phyloP scores from a whole-genome alignment of 805 yeast genomes.

The Teunomyces pallodes region DNA sequence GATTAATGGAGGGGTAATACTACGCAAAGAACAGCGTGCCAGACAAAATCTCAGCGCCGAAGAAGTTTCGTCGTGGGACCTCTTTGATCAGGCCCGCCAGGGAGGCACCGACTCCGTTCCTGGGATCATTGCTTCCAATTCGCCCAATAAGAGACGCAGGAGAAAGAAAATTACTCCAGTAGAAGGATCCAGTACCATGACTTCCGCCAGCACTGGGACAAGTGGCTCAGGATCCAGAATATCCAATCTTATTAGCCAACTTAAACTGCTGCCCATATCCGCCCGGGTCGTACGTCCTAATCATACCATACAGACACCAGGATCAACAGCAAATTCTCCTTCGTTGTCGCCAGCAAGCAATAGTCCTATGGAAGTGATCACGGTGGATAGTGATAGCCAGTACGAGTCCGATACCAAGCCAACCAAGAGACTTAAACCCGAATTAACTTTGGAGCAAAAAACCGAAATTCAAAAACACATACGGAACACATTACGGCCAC shows the following conservation, averaged over 20 bases:
- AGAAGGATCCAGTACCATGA: not conserved
- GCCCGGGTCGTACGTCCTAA: not conserved
- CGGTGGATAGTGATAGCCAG: conserved; percentile 7
- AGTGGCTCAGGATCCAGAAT: conserved; percentile 6
- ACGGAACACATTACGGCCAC: conserved; percentile 48
- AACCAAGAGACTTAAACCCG: conserved; percentile 6
- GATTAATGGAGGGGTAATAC: conserved; percentile 39
- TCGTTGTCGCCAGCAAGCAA: conserved; percentile 8
- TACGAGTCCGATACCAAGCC: conserved; percentile 8
- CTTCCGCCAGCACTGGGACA: not conserved
- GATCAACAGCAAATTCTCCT: conserved; percentile 7
- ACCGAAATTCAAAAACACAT: conserved; percentile 55
- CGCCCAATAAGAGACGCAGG: conserved; percentile 12
- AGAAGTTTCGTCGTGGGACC: conserved; percentile 36
- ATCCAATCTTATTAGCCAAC: conserved; percentile 10
- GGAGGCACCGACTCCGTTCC: not conserved
- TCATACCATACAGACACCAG: not conserved
- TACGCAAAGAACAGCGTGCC: conserved; percentile 32
- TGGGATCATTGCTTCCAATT: not conserved
- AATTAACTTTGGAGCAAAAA: conserved; percentile 46
- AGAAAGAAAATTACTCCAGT: conserved; percentile 12
- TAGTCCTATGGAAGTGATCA: conserved; percentile 5
- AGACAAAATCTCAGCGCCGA: conserved; percentile 28
- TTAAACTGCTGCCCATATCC: conserved; percentile 5
- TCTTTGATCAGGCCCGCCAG: conserved; percentile 30